Base-by-base conservation (phyloP, 345 rosid species). In the Lepidium africanum region DNA sequence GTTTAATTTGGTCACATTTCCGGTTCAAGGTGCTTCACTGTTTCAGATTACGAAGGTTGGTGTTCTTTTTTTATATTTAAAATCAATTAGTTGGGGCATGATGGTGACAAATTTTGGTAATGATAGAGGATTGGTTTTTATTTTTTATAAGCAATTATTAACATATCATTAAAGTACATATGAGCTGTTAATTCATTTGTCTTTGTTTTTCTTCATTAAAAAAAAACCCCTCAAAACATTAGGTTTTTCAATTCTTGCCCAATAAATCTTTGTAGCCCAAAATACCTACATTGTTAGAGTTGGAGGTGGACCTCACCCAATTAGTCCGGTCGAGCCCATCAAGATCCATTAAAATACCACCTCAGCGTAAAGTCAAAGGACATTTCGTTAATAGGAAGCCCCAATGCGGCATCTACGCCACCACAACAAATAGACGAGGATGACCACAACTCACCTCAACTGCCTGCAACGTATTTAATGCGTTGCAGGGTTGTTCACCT, bases 61-160 rank as follows among this genome's bases (percentile, higher is more conserved):
- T 37, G 27, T 21, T 6, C n/a, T 3, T 25, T 2, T 25, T 6
- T 30, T 30, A 0, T 30, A 30, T 30, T 30, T 30, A 51, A 45
- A 47, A 39, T n/a, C 25, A 47, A 40, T 38, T 72, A 48, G 76
- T 72, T 65, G 71, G 52, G 52, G 54, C 19, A 48, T 73, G 60
- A 57, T 73, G 77, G 77, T 41, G 77, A 73, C 71, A 65, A 57
- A 15, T 38, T 38, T 48, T 65, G 65, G 59, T 63, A 39, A 33
- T 57, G 60, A 49, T 33, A 46, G 61, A 65, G 40, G 35, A 55
- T 54, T 45, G 33, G 27, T 55, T 41, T 35, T 30, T 25, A 25
- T 0, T 30, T 30, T 30, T 5, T 30, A 30, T 30, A 30, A 30
- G 7, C 33, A 30, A 30, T 30, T 30, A 30, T 30, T 30, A 30